A percentile compares a stretch with the other conserved stretches of the same genome.
Evolutionary conservation across 2,329 filamentous ascomycete species (phyloP).

Genomic region (Fusarium decemcellulare): DNA sequence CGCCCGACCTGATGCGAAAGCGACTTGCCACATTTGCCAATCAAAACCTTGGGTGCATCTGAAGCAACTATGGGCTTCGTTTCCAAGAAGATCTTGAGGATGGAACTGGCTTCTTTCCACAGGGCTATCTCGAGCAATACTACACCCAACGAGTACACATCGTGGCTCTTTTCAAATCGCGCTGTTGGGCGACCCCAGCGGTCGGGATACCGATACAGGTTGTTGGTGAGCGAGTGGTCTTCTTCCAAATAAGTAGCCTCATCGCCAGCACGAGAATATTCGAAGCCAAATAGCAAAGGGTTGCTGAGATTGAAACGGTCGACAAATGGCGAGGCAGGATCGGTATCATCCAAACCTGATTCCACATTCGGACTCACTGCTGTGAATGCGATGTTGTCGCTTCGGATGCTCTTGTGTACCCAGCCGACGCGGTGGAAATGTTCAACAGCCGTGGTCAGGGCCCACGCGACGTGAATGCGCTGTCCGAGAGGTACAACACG

Average conservation of each 20-base stretch:
- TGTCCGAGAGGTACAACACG: background rate
- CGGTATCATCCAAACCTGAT: background rate
- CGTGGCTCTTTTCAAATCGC: conserved; percentile 13
- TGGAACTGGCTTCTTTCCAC: conserved; percentile 6
- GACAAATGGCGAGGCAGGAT: background rate
- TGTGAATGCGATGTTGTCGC: background rate
- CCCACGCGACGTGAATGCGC: background rate
- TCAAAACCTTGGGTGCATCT: background rate
- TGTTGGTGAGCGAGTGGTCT: background rate
- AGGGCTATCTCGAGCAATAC: conserved; percentile 9
- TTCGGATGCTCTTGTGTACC: conserved; percentile 5
- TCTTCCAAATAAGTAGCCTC: background rate
- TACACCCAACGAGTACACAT: conserved; percentile 10
- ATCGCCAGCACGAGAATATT: conserved; percentile 6
- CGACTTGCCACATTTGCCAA: background rate
- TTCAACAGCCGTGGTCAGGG: background rate
- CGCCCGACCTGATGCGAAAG: conserved; percentile 7
- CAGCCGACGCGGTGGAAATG: background rate
- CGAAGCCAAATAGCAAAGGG: conserved; percentile 5
- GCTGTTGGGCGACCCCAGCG: background rate
- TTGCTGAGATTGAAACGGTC: background rate
- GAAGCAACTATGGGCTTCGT: background rate
- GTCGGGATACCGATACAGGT: conserved; percentile 2
- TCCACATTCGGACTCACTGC: no score
- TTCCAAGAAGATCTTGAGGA: background rate